Evolutionary conservation across 2,329 filamentous ascomycete species (phyloP).

Genomic region (Penicillium corylophilum): DNA sequence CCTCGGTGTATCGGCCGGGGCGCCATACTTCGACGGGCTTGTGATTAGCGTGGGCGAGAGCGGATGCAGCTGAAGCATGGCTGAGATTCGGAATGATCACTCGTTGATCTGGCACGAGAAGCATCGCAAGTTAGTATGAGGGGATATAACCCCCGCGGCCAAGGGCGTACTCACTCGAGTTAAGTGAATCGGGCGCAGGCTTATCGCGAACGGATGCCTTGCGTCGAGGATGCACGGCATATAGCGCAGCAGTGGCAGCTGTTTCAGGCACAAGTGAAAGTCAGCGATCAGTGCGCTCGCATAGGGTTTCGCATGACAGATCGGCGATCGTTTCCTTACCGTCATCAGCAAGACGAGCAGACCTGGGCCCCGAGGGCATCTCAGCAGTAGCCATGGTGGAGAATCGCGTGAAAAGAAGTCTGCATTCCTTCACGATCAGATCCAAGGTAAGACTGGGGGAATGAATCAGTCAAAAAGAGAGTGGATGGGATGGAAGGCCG

Average conservation of each 20-base stretch:
- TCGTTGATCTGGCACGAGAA: constrained; percentile 20
- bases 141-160: not conserved
- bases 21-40: constrained; percentile 67
- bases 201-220: constrained; percentile 29
- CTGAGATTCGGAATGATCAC: constrained; percentile 55
- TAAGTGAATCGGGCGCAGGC: constrained; percentile 16
- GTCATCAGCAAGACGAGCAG: constrained; percentile 34
- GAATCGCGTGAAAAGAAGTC: constrained; percentile 8
- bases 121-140: constrained; percentile 8
- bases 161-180: constrained; percentile 22
- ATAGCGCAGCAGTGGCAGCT: constrained; percentile 63
- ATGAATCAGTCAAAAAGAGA: not conserved
- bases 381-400: constrained; percentile 30
- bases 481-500: constrained; percentile 23
- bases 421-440: constrained; percentile 1
- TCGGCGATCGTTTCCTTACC: constrained; percentile 27
- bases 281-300: constrained; percentile 6
- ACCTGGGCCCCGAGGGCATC: constrained; percentile 27
- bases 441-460: not conserved
- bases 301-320: not conserved
- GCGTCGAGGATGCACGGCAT: constrained; percentile 49
- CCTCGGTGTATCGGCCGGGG: constrained; percentile 60
- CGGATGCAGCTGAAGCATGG: constrained; percentile 66
- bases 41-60: constrained; percentile 69
- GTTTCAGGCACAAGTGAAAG: constrained; percentile 9